These are phyloP conservation scores for Cyclotella atomus DNA, from an alignment of 108 stramenopile genomes.

Conservation along the genomic window DNA sequence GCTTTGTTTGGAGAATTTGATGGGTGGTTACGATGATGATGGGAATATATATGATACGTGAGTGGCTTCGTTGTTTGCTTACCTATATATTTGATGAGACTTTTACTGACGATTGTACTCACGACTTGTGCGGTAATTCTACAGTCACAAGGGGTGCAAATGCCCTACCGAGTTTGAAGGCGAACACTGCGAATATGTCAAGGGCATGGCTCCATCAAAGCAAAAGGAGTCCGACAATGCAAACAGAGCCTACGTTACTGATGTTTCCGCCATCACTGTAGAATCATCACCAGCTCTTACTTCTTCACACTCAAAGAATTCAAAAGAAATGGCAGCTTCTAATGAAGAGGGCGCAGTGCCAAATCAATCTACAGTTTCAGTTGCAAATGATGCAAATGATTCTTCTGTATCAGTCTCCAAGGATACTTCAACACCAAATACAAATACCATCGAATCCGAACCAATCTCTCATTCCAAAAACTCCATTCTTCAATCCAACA, in stretches of 20 bases:
- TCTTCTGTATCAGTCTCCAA: too few species aligned
- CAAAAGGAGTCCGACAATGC: neutral
- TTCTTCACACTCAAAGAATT: conserved; percentile 18
- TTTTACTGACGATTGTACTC: neutral
- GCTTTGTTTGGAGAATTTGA: conserved; percentile 24
- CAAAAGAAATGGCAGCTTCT: conserved; percentile 10
- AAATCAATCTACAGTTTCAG: neutral
- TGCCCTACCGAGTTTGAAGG: conserved; percentile 69
- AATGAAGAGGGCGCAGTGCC: neutral
- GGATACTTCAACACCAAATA: too few species aligned
- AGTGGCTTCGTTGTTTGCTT: neutral
- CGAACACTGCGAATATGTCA: conserved; percentile 63
- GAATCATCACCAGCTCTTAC: neutral
- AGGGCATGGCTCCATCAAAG: conserved; percentile 10
- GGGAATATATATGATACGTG: neutral
- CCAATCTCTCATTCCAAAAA: too few species aligned
- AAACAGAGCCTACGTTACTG: neutral
- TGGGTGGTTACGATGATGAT: neutral
- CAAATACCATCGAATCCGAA: too few species aligned
- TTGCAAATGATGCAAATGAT: neutral
- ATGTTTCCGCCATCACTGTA: neutral
- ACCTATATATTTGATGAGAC: neutral
- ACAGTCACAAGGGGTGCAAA: conserved; percentile 56
- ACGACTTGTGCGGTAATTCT: neutral
- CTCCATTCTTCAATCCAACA: too few species aligned